Percentiles rank a stretch among this genome's conserved stretches.
phyloP scores from a whole-genome alignment of 805 yeast species.

The Sungouiella blattae region DNA sequence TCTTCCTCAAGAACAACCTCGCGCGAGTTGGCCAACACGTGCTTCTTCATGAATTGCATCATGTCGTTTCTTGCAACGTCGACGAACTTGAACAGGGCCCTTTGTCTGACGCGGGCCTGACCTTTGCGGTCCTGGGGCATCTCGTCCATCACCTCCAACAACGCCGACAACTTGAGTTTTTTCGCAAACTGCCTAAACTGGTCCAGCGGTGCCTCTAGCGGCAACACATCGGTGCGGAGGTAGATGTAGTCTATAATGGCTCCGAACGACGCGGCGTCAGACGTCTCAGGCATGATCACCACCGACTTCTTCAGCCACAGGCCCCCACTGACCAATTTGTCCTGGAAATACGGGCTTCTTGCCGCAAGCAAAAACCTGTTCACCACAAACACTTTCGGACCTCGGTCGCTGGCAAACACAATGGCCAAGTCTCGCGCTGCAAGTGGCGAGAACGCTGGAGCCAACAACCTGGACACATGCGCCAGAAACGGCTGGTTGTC shows the following conservation, averaged over 20 bases:
- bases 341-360: slow-evolving; percentile 24
- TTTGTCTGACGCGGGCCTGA: slow-evolving; percentile 28
- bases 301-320: slow-evolving; percentile 18
- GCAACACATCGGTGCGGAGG: slow-evolving; percentile 32
- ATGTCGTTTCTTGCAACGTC: slow-evolving; percentile 35
- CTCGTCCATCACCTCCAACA: slow-evolving; percentile 32
- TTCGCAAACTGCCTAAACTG: slow-evolving; percentile 29
- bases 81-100: slow-evolving; percentile 24
- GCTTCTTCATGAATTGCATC: slow-evolving; percentile 21
- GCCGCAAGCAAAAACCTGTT: slow-evolving; percentile 35
- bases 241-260: slow-evolving; percentile 28
- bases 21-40: slow-evolving; percentile 19
- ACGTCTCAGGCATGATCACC: slow-evolving; percentile 15
- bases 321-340: slow-evolving; percentile 17
- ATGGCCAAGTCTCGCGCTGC: slow-evolving; percentile 31
- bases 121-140: slow-evolving; percentile 19
- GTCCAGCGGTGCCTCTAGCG: slow-evolving; percentile 12
- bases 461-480: slow-evolving; percentile 53
- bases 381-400: slow-evolving; percentile 18
- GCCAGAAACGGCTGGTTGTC: slow-evolving; percentile 68
- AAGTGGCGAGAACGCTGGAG: slow-evolving; percentile 17
- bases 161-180: slow-evolving; percentile 30
- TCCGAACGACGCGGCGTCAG: slow-evolving; percentile 19
- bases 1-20: slow-evolving; percentile 19
- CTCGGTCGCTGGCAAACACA: slow-evolving; percentile 15